Conservation (phyloP, 2,329 filamentous ascomycete genomes). For the Colletotrichum agaves region DNA sequence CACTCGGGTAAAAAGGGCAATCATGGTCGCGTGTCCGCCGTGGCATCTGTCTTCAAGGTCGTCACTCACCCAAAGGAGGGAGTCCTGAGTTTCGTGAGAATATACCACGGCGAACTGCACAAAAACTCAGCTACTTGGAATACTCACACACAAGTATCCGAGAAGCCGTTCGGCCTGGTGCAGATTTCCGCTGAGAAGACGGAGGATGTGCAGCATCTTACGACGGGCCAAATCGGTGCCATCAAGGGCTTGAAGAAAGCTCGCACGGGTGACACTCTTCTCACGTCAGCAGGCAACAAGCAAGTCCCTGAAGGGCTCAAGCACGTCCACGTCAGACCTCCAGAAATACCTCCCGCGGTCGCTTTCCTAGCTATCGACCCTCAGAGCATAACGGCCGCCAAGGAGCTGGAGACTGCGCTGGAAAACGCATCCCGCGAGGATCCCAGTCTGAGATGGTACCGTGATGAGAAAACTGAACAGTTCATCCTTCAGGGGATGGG, state of each 20-base stretch:
- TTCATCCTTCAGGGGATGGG: slow-evolving; percentile 97
- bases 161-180: slow-evolving; percentile 82
- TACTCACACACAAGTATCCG: slow-evolving; percentile 81
- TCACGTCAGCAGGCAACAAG: slow-evolving; percentile 73
- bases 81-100: slow-evolving; percentile 89
- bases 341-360: slow-evolving; percentile 90
- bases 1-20: slow-evolving; percentile 44
- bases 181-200: slow-evolving; percentile 92
- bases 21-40: slow-evolving; percentile 53
- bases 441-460: slow-evolving; percentile 85
- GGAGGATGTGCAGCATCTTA: slow-evolving; percentile 82
- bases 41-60: slow-evolving; percentile 90
- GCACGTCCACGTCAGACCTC: slow-evolving; percentile 84
- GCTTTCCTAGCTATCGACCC: slow-evolving; percentile 96
- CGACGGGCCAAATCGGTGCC: slow-evolving; percentile 92
- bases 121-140: slow-evolving; percentile 85
- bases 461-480: slow-evolving; percentile 91
- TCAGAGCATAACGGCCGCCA: slow-evolving; percentile 80
- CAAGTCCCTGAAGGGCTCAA: slow-evolving; percentile 76
- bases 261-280: slow-evolving; percentile 92
- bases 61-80: slow-evolving; percentile 88
- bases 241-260: slow-evolving; percentile 89
- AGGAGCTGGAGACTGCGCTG: slow-evolving; percentile 80
- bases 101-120: slow-evolving; percentile 85
- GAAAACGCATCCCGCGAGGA: slow-evolving; percentile 88